Evolutionary conservation across 2,329 filamentous ascomycete genomes (phyloP), one percentile per base, ranked within the genome.

Genomic region (Magnaporthiopsis incrustans): DNA sequence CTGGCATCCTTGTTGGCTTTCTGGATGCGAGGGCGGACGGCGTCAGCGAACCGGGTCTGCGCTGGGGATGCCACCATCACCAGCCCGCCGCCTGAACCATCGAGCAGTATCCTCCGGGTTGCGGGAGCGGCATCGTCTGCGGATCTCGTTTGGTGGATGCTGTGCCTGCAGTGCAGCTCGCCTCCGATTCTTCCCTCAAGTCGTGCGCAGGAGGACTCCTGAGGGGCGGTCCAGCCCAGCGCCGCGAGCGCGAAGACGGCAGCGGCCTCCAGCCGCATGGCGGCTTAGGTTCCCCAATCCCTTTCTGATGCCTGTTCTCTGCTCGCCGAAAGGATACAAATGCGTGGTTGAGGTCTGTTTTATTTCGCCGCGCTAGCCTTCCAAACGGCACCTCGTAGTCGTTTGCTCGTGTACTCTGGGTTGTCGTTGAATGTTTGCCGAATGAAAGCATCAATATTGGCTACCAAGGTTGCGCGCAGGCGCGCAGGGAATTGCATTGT

Each of bases 221-320:
- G 18, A 32, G 60, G 60, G 10, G 53, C 38, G 26, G 44, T 25
- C 44, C 44, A 57, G 27, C 38, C 60, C 22, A 62, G 26, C 14
- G 27, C 60, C 44, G 60, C 50, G 25, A 30, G 53, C 15, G 60
- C 60, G n/a, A 62, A 18, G 10, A 62, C 15, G 60, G 38, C 44
- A 38, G 33, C 60, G 60, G 60, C 60, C 27, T 62, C 25, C 38
- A 62, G 60, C 60, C 60, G 60, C 60, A 62, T 62, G 27, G 22
- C 50, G 50, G 44, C 18, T 27, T 14, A 5, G 44, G 33, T 22
- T 1, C 25, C 26, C 25, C 44, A 53, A 11, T 25, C 44, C n/a
- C 22, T 11, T 53, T 22, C 44, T 11, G 44, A 25, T n/a, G 4
- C 33, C n/a, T 4, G 18, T 53, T 53, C 44, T 44, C 22, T 53